Base-by-base conservation (phyloP, 306 rosid genomes). In the Pyrus bretschneideri region DNA sequence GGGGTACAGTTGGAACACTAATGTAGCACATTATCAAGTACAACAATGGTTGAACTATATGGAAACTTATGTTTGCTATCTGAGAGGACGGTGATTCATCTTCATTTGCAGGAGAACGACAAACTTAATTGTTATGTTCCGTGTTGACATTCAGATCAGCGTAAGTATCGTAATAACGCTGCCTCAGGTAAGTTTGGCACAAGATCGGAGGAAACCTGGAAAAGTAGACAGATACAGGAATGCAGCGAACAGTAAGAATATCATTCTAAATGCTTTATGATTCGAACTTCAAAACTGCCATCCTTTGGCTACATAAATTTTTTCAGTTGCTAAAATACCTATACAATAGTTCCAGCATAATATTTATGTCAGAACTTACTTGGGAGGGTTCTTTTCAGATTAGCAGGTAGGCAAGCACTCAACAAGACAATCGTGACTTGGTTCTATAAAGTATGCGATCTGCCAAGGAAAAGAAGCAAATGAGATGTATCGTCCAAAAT, bases 361-460 rank as follows among this genome's bases (percentile, higher is more conserved):
- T 40, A 30, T 46, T 22, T 64, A 19, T 29, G 13, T 40, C 35
- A 21, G 29, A 23, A 85, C 97, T 89, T 80, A 95, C 99, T 88
- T 95, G 71, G 99, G 88, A 78, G 97, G 98, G 63, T 92, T 83
- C 21, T 68, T 76, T 42, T 87, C 96, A 14, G 99, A 92, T 84
- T 87, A 86, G 90, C 99, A 92, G 45, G 97, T 90, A 52, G 93
- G 96, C 79, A 95, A 82, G 85, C 99, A 92, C 73, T 95, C 93
- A 38, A 92, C 93, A 31, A 92, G 78, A 83, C 99, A 95, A 58
- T 90, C 93, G 60, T 89, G 92, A 68, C 85, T 85, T 4, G 98
- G 98, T 80, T 92, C 97, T 74, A 95, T 35, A 40, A 95, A 95
- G 82, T 86, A 92, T 9, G 97, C 96, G 49, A 92, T 89, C 98